A percentile compares a stretch with the other conserved stretches of the same genome.
phyloP scores from a whole-genome alignment of 345 rosid genomes.

The Hirschfeldia incana region DNA sequence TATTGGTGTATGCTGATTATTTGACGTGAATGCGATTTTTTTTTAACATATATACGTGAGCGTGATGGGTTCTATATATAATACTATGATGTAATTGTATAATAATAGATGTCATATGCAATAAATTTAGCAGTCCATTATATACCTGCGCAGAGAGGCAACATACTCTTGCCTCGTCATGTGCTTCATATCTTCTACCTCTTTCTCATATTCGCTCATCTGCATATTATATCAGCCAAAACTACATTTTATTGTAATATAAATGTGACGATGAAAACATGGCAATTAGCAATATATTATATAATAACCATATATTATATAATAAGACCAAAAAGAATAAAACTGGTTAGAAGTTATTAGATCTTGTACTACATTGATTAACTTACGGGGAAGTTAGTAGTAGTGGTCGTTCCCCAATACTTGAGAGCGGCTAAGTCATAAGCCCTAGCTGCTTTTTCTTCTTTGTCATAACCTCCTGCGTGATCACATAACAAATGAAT shows the following conservation, averaged over 20 bases:
- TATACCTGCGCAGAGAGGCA: slow-evolving; percentile 87
- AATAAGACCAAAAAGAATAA: neutral
- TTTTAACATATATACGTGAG: neutral
- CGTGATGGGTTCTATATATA: slow-evolving; percentile 2
- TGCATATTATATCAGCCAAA: slow-evolving; percentile 34
- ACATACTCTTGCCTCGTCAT: slow-evolving; percentile 95
- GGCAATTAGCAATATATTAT: neutral
- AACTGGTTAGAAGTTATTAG: slow-evolving; percentile 25
- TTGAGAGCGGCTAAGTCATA: slow-evolving; percentile 92
- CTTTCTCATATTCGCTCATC: slow-evolving; percentile 79
- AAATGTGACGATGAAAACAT: slow-evolving; percentile 17
- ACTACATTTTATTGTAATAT: neutral
- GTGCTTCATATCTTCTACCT: slow-evolving; percentile 94
- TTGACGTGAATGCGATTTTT: neutral
- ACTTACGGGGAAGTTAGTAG: slow-evolving; percentile 83
- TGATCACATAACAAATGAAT: slow-evolving; percentile 9
- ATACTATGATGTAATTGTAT: neutral
- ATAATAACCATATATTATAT: neutral
- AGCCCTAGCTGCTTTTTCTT: slow-evolving; percentile 95
- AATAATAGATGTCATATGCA: slow-evolving; percentile 15
- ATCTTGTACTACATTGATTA: neutral
- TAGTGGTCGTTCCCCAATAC: slow-evolving; percentile 91
- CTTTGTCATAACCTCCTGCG: slow-evolving; percentile 92
- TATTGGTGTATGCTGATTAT: slow-evolving; percentile 21
- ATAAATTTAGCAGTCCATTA: slow-evolving; percentile 27